These are phyloP conservation scores for Pseudogymnoascus sp. DNA, from an alignment of 2,329 filamentous ascomycete species.

Conservation along the genomic window DNA sequence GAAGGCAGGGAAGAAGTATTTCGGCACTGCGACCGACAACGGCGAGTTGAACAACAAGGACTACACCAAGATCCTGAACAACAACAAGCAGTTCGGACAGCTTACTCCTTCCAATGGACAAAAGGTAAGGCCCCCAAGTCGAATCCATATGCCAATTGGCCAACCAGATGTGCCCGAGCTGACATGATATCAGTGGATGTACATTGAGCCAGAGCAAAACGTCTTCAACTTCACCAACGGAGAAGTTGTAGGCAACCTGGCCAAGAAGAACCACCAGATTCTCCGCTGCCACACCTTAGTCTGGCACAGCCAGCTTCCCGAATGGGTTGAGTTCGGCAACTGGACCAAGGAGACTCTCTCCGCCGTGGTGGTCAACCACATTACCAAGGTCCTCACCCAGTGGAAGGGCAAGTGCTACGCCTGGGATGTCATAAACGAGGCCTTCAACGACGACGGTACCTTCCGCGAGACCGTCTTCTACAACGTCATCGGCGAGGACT, in stretches of 20 bases:
- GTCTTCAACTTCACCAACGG: conserved; percentile 54
- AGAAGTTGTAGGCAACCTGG: conserved; percentile 46
- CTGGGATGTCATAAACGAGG: conserved; percentile 64
- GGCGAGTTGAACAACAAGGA: conserved; percentile 44
- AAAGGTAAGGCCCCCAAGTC: conserved; percentile 32
- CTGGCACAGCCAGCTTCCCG: conserved; percentile 48
- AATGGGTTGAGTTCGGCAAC: conserved; percentile 43
- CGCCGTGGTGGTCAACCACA: conserved; percentile 52
- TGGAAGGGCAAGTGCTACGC: conserved; percentile 55
- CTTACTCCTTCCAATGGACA: conserved; percentile 59
- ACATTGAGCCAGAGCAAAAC: conserved; percentile 50
- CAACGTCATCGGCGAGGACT: conserved; percentile 36
- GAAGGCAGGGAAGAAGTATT: conserved; percentile 49
- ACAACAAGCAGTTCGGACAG: conserved; percentile 55
- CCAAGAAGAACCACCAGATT: conserved; percentile 43
- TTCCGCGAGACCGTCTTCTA: conserved; percentile 50
- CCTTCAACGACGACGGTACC: conserved; percentile 50
- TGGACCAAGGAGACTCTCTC: conserved; percentile 56
- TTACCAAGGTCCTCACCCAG: conserved; percentile 51
- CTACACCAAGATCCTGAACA: conserved; percentile 50
- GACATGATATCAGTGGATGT: conserved; percentile 43
- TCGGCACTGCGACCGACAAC: conserved; percentile 55
- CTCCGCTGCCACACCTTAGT: conserved; percentile 58
- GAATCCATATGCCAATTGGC: conserved; percentile 29
- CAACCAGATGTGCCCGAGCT: neutral